Evolutionary conservation across 1,139 yeast species (phyloP).

Genomic region (Magnusiomyces tetraspermus): DNA sequence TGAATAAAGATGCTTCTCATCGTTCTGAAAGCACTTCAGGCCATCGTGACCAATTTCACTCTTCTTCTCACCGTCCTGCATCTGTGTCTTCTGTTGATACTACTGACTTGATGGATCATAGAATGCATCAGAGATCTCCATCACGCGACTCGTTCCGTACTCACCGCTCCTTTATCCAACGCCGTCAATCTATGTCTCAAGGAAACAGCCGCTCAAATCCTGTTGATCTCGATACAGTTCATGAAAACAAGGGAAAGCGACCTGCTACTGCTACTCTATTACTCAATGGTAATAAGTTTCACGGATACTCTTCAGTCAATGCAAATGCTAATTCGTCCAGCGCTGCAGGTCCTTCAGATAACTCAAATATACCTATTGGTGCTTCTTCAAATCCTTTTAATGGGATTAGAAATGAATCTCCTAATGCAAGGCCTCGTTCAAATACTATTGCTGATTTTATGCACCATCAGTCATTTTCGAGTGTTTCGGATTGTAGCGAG

Average conservation of each 20-base stretch:
- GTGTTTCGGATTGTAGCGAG: slow-evolving; percentile 2
- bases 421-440: neutral
- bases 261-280: neutral
- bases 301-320: too few relatives aligned
- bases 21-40: neutral
- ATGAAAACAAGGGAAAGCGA: neutral
- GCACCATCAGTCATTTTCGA: neutral
- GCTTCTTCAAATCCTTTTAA: neutral
- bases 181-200: neutral
- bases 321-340: too few relatives aligned
- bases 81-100: slow-evolving; percentile 12
- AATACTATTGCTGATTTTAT: neutral
- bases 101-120: slow-evolving; percentile 12
- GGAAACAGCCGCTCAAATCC: neutral
- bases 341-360: neutral
- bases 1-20: neutral
- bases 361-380: neutral
- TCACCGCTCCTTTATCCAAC: neutral
- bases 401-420: neutral
- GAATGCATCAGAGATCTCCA: neutral
- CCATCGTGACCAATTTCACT: neutral
- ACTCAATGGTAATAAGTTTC: too few relatives aligned
- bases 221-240: neutral
- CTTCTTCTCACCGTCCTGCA: neutral
- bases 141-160: neutral